Evolutionary conservation across 225 moss, liverwort and hornwort species (phyloP), one percentile per base, ranked within the genome.

Genomic region (Sphagnum tenellum): DNA sequence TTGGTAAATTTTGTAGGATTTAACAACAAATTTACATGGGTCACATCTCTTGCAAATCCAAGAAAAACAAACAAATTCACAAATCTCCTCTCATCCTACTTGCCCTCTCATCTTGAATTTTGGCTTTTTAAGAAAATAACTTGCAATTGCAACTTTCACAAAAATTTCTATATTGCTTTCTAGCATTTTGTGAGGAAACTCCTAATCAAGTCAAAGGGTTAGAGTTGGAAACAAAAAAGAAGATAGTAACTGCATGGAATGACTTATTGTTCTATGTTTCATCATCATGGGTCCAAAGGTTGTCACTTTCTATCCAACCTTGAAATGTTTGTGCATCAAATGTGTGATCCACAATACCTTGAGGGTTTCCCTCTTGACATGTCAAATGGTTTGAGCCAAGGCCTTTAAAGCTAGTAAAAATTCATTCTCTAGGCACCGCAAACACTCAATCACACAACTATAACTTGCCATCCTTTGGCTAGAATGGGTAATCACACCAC

Each of bases 381-480:
- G 76, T 70, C 9, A 76, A 71, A 29, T 79, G 71, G 11, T 84
- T 79, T 47, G 74, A 47, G 65, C 71, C 69, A 55, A 84, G 69
- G n/a, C 49, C 72, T 56, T 79, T 79, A 59, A 71, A 70, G 5
- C 72, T 64, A 46, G 67, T 4, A 80, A 80, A 29, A 80, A 84
- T 60, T 84, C 80, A 3, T 13, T 64, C n/a, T 84, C 84, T 4
- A 80, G 84, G 29, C 80, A 80, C 65, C 84, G 53, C 80, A 80
- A 4, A 84, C 84, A 69, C 80, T 80, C 84, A 84, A 66, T 80
- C 84, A 13, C 84, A 60, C 3, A 80, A 70, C 3, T 77, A 70
- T 64, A 80, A 84, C 84, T 80, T 80, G 50, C 84, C 84, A 71
- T 84, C 84, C 63, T 84, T 80, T 2, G 80, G 84, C 84, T 80